Evolutionary conservation across 768 basidiomycete genomes (phyloP).

Genomic region (Boletellus sp.): DNA sequence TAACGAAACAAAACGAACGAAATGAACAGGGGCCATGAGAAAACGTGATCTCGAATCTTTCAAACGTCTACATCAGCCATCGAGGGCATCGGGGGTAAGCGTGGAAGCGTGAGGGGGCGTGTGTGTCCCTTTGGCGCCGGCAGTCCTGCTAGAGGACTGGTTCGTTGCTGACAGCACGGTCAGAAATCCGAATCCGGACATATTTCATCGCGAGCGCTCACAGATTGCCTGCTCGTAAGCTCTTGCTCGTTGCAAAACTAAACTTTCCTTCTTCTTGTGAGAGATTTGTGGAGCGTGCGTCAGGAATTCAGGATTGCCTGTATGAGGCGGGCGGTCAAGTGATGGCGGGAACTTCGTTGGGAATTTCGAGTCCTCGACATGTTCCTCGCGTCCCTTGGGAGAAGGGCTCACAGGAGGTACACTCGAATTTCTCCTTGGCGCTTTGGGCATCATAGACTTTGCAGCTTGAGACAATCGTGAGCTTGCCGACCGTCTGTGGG

Average conservation of each 20-base stretch:
- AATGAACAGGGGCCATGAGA: background rate
- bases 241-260: conserved; percentile 29
- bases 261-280: conserved; percentile 22
- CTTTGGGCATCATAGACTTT: conserved; percentile 29
- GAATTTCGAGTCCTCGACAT: conserved; percentile 4
- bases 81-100: conserved; percentile 30
- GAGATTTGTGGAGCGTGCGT: conserved; percentile 4
- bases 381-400: conserved; percentile 10
- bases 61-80: conserved; percentile 17
- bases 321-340: conserved; percentile 10
- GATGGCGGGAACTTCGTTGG: conserved; percentile 11
- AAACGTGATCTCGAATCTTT: conserved; percentile 5
- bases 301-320: conserved; percentile 6
- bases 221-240: conserved; percentile 27
- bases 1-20: background rate
- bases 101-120: conserved; percentile 39
- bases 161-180: background rate
- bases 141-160: background rate
- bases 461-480: conserved; percentile 20
- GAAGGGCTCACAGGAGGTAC: background rate
- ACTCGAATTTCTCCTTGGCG: conserved; percentile 19
- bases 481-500: conserved; percentile 17
- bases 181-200: background rate
- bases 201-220: background rate
- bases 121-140: background rate